Conservation (phyloP, 2,329 filamentous ascomycete species). For the Diplodia scrobiculata region DNA sequence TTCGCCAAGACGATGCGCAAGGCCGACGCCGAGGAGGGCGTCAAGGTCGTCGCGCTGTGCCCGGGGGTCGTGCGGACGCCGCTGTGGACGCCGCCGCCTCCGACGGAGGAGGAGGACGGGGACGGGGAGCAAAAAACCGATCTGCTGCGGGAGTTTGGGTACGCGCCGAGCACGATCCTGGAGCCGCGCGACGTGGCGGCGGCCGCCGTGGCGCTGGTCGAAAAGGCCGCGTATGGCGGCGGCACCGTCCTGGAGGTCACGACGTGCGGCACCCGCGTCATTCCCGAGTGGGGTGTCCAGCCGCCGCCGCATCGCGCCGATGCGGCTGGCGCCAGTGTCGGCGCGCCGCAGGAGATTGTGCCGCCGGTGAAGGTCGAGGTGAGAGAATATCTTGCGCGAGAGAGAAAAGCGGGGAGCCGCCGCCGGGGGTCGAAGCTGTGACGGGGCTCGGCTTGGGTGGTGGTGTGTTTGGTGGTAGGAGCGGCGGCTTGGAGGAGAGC, state of each 20-base stretch:
- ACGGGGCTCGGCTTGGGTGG: too few relatives aligned
- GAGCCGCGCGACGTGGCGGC: neutral
- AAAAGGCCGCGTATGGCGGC: neutral
- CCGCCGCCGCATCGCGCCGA: neutral
- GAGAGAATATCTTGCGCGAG: neutral
- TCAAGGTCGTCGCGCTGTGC: constrained; percentile 28
- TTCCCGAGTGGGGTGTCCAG: neutral
- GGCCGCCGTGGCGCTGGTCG: constrained; percentile 1
- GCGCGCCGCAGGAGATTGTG: constrained; percentile 1
- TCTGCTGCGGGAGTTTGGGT: neutral
- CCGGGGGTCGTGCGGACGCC: constrained; percentile 18
- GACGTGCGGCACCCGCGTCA: constrained; percentile 1
- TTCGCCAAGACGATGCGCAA: constrained; percentile 21
- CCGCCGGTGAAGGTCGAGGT: neutral
- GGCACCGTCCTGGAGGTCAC: constrained; percentile 14
- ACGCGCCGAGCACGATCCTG: neutral
- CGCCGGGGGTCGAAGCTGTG: neutral
- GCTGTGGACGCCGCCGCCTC: neutral
- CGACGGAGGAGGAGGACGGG: too few relatives aligned
- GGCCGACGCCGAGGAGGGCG: constrained; percentile 22
- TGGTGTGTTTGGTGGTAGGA: too few relatives aligned
- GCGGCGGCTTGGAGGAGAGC: neutral
- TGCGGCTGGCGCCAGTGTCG: neutral
- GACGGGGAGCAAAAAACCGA: neutral
- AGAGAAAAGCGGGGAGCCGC: neutral